Evolutionary conservation across 176 grass and related monocot genomes (phyloP).

Genomic region (Otatea glauca): DNA sequence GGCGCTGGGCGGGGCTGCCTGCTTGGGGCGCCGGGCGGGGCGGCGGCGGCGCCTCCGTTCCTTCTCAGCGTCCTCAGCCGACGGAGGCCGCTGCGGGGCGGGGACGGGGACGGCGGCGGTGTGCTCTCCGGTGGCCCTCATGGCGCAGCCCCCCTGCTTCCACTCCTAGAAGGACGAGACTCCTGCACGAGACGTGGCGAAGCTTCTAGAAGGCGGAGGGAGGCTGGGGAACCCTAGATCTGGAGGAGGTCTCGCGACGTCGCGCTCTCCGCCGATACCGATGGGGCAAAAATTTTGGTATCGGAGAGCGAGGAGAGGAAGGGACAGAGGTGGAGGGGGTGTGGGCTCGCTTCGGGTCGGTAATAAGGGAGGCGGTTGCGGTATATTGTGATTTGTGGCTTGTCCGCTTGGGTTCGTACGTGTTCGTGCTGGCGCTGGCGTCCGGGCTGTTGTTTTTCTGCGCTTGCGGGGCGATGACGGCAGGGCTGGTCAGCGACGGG

Average conservation of each 20-base stretch:
- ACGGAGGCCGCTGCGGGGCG: not conserved
- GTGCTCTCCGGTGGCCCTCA: no score
- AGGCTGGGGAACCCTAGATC: constrained; percentile 71
- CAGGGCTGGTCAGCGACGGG: no score
- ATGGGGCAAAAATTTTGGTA: constrained; percentile 50
- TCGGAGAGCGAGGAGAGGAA: constrained; percentile 40
- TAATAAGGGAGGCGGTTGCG: no score
- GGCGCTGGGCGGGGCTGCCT: not conserved
- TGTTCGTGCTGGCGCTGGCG: no score
- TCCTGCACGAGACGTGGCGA: not conserved
- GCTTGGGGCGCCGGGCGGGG: constrained; percentile 59
- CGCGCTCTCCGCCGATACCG: constrained; percentile 50
- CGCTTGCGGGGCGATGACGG: no score
- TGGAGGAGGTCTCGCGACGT: constrained; percentile 28
- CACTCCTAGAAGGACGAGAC: not conserved
- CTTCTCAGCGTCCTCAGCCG: constrained; percentile 64
- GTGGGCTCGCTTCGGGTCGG: no score
- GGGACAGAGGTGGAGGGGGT: not conserved
- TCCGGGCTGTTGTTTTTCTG: no score
- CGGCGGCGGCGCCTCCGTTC: constrained; percentile 67
- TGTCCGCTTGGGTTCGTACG: no score
- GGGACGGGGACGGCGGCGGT: constrained; percentile 5
- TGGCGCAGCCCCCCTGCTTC: not conserved
- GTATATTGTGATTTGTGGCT: no score
- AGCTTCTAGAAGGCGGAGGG: not conserved